phyloP scores from a whole-genome alignment of 352 stramenopile species.

The Pilasporangium apinafurcum region DNA sequence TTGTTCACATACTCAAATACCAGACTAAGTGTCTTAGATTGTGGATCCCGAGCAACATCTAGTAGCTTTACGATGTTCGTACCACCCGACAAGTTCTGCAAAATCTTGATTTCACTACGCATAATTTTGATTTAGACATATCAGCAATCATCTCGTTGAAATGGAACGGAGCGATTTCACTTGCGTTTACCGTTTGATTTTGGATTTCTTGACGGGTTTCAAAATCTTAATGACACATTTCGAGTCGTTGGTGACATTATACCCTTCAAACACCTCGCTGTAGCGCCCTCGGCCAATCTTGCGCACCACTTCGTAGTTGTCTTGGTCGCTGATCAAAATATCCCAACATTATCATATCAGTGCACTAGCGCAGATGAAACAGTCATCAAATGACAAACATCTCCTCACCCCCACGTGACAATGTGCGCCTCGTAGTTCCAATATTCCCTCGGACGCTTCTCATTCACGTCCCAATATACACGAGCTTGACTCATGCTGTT shows the following conservation, averaged over 20 bases:
- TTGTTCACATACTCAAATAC: slow-evolving; percentile 99
- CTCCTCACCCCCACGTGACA: slow-evolving; percentile 89
- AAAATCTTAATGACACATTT: slow-evolving; percentile 99
- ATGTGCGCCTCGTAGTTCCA: slow-evolving; percentile 99
- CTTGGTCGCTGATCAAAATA: slow-evolving; percentile 88
- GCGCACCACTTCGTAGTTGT: slow-evolving; percentile 98
- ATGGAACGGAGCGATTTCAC: too few species aligned
- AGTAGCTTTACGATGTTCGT: slow-evolving; percentile 98
- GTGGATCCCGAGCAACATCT: slow-evolving; percentile 96
- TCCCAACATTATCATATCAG: not conserved
- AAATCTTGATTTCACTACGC: slow-evolving; percentile 97
- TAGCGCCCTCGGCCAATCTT: slow-evolving; percentile 99
- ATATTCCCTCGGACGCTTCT: slow-evolving; percentile 96
- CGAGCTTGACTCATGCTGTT: slow-evolving; percentile 67
- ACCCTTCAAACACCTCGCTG: slow-evolving; percentile 96
- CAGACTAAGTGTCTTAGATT: slow-evolving; percentile 97
- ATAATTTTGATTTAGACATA: not conserved
- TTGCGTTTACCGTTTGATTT: slow-evolving; percentile 95
- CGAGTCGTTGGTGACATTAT: slow-evolving; percentile 94
- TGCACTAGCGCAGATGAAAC: too few species aligned
- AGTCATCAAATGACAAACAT: not conserved
- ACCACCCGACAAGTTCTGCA: slow-evolving; percentile 98
- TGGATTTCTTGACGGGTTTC: slow-evolving; percentile 99
- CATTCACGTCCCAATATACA: slow-evolving; percentile 93
- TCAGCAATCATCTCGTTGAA: not conserved